Evolutionary conservation across 139 green algal genomes (phyloP), one percentile per base, ranked within the genome.

Genomic region (Chlamydomonas sphaeroides): DNA sequence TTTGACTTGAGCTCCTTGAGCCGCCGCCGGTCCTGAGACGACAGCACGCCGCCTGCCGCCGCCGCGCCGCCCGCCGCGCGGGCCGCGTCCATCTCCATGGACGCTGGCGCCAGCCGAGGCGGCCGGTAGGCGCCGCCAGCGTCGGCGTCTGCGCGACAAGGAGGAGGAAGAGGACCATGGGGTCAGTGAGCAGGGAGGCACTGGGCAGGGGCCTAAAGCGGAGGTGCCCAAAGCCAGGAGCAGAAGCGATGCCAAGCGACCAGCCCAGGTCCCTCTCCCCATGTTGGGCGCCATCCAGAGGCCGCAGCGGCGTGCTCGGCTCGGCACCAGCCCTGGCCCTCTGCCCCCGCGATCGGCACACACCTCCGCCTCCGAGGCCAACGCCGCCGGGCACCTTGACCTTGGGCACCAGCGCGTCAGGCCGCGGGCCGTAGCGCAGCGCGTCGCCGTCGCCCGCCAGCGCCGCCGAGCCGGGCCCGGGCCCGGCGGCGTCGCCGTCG

Each of bases 81-180:
- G 48, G 90, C 88, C 38, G 87, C 91, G 63, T 94, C 88, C 65
- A 87, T 68, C 41, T 95, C 93, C 96, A 99, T 98, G 17, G 93
- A 89, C 14, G 91, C 86, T 0, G 96, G 92, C 68, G 93, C 95
- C 57, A 99, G 91, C 84, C 91, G 94, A 14, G 97, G 97, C 15
- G 97, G 93, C 4, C 92, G 85, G 90, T 99, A 99, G 68, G 95
- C 86, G 36, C 93, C 95, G 28, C 3, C 86, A 18, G 68, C 82
- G 25, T 68, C 84, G 30, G 26, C 63, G 45, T 77, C 30, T 39
- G 53, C n/a, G n/a, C n/a, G n/a, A n/a, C n/a, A n/a, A n/a, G n/a
- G n/a, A n/a, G n/a, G n/a, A n/a, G n/a, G n/a, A n/a, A n/a, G n/a
- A n/a, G n/a, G n/a, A n/a, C n/a, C n/a, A n/a, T n/a, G n/a, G n/a